Conservation (phyloP, 2,329 filamentous ascomycete genomes). For the Epichloe gansuensis region DNA sequence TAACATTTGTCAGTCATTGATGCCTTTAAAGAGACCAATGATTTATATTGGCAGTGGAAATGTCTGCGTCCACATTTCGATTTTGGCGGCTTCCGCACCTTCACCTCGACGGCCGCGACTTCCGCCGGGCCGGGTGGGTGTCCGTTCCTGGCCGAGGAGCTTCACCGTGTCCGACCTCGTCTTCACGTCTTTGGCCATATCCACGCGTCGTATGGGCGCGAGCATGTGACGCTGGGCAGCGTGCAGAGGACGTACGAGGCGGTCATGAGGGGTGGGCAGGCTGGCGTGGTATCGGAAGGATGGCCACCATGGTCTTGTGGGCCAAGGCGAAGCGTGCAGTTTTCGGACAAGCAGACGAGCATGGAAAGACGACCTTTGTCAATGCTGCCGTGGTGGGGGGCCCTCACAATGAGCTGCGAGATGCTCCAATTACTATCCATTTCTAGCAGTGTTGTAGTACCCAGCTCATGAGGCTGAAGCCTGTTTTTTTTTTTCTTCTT, state of each 20-base stretch:
- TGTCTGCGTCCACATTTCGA: no score
- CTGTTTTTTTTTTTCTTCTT: no score
- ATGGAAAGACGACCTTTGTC: constrained; percentile 3
- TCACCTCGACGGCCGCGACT: constrained; percentile 15
- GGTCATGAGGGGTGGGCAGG: constrained; percentile 11
- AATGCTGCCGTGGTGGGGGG: constrained; percentile 10
- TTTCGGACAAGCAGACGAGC: neutral
- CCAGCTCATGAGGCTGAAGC: no score
- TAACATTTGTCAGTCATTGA: no score
- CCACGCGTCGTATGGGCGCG: constrained; percentile 12
- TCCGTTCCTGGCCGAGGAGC: constrained; percentile 10
- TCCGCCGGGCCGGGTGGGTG: constrained; percentile 15
- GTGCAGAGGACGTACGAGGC: constrained; percentile 11
- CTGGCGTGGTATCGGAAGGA: constrained; percentile 9
- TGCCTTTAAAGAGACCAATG: no score
- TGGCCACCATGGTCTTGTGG: constrained; percentile 8
- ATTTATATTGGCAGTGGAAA: no score
- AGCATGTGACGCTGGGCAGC: constrained; percentile 11
- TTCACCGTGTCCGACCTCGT: constrained; percentile 9
- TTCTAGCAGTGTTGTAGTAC: neutral
- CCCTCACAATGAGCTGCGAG: constrained; percentile 3
- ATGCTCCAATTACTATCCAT: constrained; percentile 5
- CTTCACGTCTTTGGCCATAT: constrained; percentile 16
- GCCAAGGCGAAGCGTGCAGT: neutral
- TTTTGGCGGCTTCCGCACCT: no score